Conservation (phyloP, 805 yeast genomes). For the Ogataea nonfermentans region DNA sequence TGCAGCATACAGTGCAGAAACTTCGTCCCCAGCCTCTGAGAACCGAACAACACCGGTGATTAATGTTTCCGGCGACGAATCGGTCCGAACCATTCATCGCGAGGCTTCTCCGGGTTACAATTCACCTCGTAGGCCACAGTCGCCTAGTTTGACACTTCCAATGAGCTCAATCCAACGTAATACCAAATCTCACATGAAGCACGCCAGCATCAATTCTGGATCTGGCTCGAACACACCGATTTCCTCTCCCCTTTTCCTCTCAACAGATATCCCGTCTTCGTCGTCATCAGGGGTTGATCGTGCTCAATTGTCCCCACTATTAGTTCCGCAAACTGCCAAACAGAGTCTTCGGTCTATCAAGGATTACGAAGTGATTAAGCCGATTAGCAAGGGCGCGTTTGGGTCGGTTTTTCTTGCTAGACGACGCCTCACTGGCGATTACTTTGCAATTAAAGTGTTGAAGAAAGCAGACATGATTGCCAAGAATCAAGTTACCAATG, state of each 20-base stretch:
- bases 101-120: constrained; percentile 24
- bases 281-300: constrained; percentile 35
- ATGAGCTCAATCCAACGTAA: constrained; percentile 63
- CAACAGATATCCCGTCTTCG: constrained; percentile 39
- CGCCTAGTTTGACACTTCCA: constrained; percentile 54
- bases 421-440: constrained; percentile 84
- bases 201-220: constrained; percentile 12
- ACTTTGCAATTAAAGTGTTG: constrained; percentile 89
- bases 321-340: constrained; percentile 61
- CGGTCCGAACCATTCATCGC: constrained; percentile 9
- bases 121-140: constrained; percentile 58
- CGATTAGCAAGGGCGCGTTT: constrained; percentile 96
- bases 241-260: constrained; percentile 55
- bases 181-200: constrained; percentile 23
- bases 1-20: constrained; percentile 12
- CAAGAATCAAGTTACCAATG: constrained; percentile 93
- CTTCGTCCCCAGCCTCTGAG: constrained; percentile 21
- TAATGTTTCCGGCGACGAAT: constrained; percentile 23
- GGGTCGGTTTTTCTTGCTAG: constrained; percentile 91
- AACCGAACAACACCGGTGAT: constrained; percentile 30
- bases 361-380: constrained; percentile 88
- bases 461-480: constrained; percentile 95
- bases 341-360: constrained; percentile 66
- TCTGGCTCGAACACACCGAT: constrained; percentile 43
- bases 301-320: constrained; percentile 77